Conservation (phyloP, 805 yeast species). For the Scheffersomyces amazonensis region DNA sequence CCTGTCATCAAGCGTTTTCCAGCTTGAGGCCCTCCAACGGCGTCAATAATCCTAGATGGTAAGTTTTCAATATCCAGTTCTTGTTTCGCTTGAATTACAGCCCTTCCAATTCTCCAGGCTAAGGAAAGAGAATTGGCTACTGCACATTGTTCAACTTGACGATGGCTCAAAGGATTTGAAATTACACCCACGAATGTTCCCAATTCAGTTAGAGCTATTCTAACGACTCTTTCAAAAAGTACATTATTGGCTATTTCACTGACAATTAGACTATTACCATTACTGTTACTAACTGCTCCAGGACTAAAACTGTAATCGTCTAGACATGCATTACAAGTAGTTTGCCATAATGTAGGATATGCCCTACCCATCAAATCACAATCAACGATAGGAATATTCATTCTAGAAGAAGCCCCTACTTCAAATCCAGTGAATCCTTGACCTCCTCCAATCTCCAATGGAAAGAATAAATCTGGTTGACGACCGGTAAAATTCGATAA, state of each 20-base stretch:
- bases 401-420: conserved; percentile 9
- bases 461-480: conserved; percentile 31
- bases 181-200: conserved; percentile 40
- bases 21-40: conserved; percentile 28
- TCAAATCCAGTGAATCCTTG: conserved; percentile 29
- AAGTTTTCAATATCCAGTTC: conserved; percentile 27
- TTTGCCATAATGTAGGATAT: conserved; percentile 39
- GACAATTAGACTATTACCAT: conserved; percentile 36
- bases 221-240: conserved; percentile 33
- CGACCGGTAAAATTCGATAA: conserved; percentile 22
- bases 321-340: conserved; percentile 24
- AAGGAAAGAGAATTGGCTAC: conserved; percentile 19
- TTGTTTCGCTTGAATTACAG: conserved; percentile 36
- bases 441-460: conserved; percentile 45
- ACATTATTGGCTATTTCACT: conserved; percentile 27
- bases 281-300: conserved; percentile 33
- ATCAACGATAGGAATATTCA: conserved; percentile 29
- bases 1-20: conserved; percentile 34
- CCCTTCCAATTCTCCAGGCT: conserved; percentile 48
- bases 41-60: conserved; percentile 25
- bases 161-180: conserved; percentile 26
- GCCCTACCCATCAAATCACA: conserved; percentile 48
- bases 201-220: conserved; percentile 42
- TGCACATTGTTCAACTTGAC: conserved; percentile 3
- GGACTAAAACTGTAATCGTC: conserved; percentile 19